Conservation (phyloP, 2,329 filamentous ascomycete species). For the Fusarium newnesense region DNA sequence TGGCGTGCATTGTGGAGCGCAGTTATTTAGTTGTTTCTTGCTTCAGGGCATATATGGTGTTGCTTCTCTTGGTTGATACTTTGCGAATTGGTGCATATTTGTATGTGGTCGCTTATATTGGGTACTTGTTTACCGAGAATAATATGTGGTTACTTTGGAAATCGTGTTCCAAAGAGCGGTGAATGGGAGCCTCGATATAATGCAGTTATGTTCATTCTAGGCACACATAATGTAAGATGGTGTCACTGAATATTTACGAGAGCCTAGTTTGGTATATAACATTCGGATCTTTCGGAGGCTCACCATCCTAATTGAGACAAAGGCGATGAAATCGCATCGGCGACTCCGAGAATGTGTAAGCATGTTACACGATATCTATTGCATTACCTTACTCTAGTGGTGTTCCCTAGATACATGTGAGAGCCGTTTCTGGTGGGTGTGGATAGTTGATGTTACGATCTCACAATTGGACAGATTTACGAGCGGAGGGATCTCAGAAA, state of each 20-base stretch:
- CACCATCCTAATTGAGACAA: constrained; percentile 5
- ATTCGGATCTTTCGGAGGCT: constrained; percentile 19
- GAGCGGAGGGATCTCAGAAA: constrained; percentile 17
- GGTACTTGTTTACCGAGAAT: neutral
- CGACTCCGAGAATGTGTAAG: constrained; percentile 23
- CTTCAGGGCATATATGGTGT: neutral
- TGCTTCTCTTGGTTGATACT: neutral
- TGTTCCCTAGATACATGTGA: neutral
- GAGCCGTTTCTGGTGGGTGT: neutral
- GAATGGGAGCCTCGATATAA: neutral
- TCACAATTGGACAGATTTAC: constrained; percentile 16
- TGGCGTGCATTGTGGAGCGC: neutral
- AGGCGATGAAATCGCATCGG: constrained; percentile 8
- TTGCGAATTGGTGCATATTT: neutral
- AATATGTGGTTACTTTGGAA: neutral
- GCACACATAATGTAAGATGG: neutral
- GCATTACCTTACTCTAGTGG: neutral
- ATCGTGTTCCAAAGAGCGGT: neutral
- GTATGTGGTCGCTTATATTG: neutral
- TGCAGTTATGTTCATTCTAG: neutral
- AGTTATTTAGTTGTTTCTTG: neutral
- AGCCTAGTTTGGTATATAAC: neutral
- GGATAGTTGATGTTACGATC: constrained; percentile 5
- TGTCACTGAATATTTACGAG: neutral
- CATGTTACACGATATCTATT: constrained; percentile 3